Conservation (phyloP, 805 yeast species). For the Priceomyces carsonii region DNA sequence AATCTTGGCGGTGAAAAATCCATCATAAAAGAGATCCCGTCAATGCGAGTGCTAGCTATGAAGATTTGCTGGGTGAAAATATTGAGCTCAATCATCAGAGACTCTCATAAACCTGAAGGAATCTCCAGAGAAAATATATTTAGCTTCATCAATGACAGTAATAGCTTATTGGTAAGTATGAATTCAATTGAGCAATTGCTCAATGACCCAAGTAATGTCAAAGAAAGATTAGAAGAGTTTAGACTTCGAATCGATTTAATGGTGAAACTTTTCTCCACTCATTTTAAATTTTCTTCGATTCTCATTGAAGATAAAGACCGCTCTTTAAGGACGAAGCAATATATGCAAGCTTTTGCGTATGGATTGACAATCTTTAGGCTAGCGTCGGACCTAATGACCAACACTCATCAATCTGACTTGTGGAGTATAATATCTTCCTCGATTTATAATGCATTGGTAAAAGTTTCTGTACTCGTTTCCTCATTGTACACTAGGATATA, state of each 20-base stretch:
- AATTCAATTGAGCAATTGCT: background rate
- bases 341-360: background rate
- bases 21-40: background rate
- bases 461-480: background rate
- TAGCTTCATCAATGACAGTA: background rate
- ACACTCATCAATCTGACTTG: background rate
- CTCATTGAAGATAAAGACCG: background rate
- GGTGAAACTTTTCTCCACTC: slow-evolving; percentile 2
- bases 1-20: background rate
- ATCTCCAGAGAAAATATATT: background rate
- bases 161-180: background rate
- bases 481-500: background rate
- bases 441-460: background rate
- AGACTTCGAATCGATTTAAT: slow-evolving; percentile 2
- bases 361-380: background rate
- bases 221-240: slow-evolving; percentile 2
- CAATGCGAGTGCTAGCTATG: slow-evolving; percentile 1
- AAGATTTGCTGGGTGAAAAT: slow-evolving; percentile 2
- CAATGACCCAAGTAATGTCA: background rate
- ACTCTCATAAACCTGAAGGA: background rate
- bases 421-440: background rate
- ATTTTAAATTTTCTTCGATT: background rate
- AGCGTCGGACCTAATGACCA: background rate
- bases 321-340: background rate
- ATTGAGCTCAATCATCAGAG: background rate